Percentiles rank a stretch among this genome's conserved stretches.
These are phyloP conservation scores for Keithomyces neogunnii DNA, from an alignment of 2,329 filamentous ascomycete genomes.

Conservation along the genomic window DNA sequence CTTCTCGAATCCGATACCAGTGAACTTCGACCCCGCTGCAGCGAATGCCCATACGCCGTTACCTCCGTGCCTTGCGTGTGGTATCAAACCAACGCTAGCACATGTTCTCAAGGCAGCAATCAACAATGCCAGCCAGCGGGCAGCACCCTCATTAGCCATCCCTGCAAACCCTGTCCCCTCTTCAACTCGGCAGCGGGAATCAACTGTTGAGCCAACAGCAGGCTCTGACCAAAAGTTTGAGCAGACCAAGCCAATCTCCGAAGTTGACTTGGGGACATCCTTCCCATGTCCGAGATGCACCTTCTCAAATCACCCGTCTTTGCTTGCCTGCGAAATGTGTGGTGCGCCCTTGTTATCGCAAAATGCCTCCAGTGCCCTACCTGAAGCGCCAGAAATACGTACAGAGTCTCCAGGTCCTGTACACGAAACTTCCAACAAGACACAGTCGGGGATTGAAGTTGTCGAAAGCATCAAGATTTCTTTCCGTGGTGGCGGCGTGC, in stretches of 20 bases:
- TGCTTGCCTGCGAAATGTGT: slow-evolving; percentile 85
- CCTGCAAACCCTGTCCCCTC: not conserved
- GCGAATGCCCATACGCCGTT: slow-evolving; percentile 72
- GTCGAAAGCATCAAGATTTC: slow-evolving; percentile 81
- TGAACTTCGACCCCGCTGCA: slow-evolving; percentile 82
- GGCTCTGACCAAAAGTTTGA: not conserved
- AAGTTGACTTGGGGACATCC: slow-evolving; percentile 21
- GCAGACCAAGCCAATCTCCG: not conserved
- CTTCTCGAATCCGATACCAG: slow-evolving; percentile 85
- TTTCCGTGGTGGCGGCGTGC: slow-evolving; percentile 81
- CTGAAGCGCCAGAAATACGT: slow-evolving; percentile 34
- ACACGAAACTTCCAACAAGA: slow-evolving; percentile 28
- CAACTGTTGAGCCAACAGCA: not conserved
- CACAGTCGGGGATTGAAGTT: slow-evolving; percentile 40
- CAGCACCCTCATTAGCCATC: slow-evolving; percentile 8
- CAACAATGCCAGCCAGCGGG: slow-evolving; percentile 56
- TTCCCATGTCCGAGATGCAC: slow-evolving; percentile 81
- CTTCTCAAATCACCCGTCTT: slow-evolving; percentile 83
- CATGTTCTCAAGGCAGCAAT: slow-evolving; percentile 84
- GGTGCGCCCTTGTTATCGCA: slow-evolving; percentile 62
- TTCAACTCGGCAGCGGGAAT: not conserved
- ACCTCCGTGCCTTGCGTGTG: slow-evolving; percentile 84
- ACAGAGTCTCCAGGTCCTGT: slow-evolving; percentile 73
- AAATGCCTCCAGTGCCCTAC: slow-evolving; percentile 25
- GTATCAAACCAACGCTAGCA: slow-evolving; percentile 80